Evolutionary conservation across 164 flowering plant species (phyloP).

Genomic region (Stephania cephalantha): DNA sequence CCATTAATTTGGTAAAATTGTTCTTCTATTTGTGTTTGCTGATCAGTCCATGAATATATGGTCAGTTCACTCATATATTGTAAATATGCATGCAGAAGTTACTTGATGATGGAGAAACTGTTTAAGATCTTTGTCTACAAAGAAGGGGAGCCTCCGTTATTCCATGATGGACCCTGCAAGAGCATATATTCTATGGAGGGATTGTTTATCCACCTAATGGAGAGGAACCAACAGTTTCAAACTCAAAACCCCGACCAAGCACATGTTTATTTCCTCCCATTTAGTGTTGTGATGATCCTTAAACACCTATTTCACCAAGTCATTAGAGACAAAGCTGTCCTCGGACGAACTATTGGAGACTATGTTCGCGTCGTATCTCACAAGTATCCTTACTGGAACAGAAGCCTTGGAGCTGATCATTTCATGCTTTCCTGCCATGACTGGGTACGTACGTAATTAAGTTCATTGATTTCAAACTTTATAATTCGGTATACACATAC

Average conservation of each 20-base stretch:
- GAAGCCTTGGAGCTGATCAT: background rate
- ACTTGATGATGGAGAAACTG: constrained; percentile 36
- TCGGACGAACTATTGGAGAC: background rate
- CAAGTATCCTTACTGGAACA: background rate
- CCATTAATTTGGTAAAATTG: no score
- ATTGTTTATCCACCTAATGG: constrained; percentile 48
- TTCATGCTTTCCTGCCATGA: background rate
- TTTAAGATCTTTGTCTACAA: constrained; percentile 49
- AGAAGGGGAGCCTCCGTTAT: constrained; percentile 64
- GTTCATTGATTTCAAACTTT: no score
- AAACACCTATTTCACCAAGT: background rate
- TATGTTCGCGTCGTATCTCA: background rate
- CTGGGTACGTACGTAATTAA: background rate
- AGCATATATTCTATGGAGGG: constrained; percentile 48
- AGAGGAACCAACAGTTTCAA: constrained; percentile 20
- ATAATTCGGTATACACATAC: no score
- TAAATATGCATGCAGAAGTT: background rate
- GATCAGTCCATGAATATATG: no score
- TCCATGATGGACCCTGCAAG: constrained; percentile 35
- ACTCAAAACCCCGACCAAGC: background rate
- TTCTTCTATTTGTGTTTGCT: no score
- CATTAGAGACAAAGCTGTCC: background rate
- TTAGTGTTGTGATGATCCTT: background rate
- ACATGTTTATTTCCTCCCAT: background rate
- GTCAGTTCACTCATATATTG: no score